Conservation (phyloP, 768 basidiomycete species). For the Mycena albidolilacea region DNA sequence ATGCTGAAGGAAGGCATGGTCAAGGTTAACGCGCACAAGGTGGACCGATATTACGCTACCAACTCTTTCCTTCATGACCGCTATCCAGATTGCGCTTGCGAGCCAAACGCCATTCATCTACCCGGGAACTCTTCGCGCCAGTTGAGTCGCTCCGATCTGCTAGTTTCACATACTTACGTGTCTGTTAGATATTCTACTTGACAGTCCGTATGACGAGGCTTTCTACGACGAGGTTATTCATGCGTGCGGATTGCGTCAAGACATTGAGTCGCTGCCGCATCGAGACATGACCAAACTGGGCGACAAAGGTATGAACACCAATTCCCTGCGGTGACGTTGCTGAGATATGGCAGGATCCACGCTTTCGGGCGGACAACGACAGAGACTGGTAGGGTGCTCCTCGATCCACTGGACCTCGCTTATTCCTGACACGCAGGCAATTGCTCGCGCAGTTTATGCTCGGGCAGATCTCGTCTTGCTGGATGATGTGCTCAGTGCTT, state of each 20-base stretch:
- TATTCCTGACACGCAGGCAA: conserved; percentile 15
- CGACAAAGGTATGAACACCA: conserved; percentile 9
- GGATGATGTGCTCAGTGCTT: conserved; percentile 35
- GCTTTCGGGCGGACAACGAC: conserved; percentile 33
- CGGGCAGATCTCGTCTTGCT: conserved; percentile 30
- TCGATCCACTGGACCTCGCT: not conserved
- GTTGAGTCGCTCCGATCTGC: conserved; percentile 1
- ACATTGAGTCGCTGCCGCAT: conserved; percentile 30
- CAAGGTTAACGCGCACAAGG: conserved; percentile 24
- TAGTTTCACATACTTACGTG: not conserved
- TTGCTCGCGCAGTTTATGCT: conserved; percentile 34
- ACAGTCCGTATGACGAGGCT: conserved; percentile 23
- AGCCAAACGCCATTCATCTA: conserved; percentile 32
- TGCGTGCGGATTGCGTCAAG: conserved; percentile 29
- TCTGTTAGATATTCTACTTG: conserved; percentile 28
- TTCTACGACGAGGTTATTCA: conserved; percentile 35
- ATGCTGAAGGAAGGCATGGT: not conserved
- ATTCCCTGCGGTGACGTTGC: not conserved
- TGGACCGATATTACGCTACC: not conserved
- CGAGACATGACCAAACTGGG: conserved; percentile 32
- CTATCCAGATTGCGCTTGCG: conserved; percentile 30
- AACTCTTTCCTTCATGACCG: not conserved
- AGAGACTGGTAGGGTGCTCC: conserved; percentile 15
- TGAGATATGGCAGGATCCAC: conserved; percentile 18
- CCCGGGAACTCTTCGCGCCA: conserved; percentile 33